Percentiles rank a stretch among this genome's conserved stretches.
Evolutionary conservation across 345 rosid genomes (phyloP).

Genomic region (Euphorbia tirucalli): DNA sequence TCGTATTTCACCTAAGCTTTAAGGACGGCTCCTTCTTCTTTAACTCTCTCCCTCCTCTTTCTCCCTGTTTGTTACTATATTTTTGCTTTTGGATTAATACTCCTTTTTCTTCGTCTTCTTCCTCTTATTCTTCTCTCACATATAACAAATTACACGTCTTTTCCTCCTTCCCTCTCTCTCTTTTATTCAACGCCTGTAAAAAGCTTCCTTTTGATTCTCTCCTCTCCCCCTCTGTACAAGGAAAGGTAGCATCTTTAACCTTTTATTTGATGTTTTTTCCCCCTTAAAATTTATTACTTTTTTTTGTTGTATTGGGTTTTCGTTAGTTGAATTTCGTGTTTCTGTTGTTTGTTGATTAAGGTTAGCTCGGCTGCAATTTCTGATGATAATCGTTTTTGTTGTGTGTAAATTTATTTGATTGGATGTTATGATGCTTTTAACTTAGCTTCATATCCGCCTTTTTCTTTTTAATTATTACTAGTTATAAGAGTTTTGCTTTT

Average conservation of each 20-base stretch:
- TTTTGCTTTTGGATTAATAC: neutral
- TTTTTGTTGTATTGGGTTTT: neutral
- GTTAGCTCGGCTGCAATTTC: neutral
- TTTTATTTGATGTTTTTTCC: neutral
- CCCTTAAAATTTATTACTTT: neutral
- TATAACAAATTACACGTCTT: neutral
- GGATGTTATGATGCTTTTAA: no score
- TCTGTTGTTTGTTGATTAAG: no score
- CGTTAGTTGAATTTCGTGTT: neutral
- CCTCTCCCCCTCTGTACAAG: neutral
- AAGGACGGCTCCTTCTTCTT: constrained; percentile 27
- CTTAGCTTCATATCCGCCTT: no score
- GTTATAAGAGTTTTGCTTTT: constrained; percentile 25
- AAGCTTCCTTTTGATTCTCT: neutral
- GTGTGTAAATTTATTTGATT: no score
- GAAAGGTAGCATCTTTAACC: neutral
- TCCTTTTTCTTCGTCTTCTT: neutral
- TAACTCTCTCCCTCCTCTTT: neutral
- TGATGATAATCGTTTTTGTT: constrained; percentile 4
- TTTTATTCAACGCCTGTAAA: neutral
- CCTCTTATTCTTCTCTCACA: neutral
- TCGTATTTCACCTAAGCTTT: neutral
- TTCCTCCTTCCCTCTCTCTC: no score
- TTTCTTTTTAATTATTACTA: neutral
- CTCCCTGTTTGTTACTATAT: neutral